A percentile compares a stretch with the other conserved stretches of the same genome.
These are phyloP conservation scores for Acephala macrosclerotiorum DNA, from an alignment of 2,329 filamentous ascomycete species.

Conservation along the genomic window DNA sequence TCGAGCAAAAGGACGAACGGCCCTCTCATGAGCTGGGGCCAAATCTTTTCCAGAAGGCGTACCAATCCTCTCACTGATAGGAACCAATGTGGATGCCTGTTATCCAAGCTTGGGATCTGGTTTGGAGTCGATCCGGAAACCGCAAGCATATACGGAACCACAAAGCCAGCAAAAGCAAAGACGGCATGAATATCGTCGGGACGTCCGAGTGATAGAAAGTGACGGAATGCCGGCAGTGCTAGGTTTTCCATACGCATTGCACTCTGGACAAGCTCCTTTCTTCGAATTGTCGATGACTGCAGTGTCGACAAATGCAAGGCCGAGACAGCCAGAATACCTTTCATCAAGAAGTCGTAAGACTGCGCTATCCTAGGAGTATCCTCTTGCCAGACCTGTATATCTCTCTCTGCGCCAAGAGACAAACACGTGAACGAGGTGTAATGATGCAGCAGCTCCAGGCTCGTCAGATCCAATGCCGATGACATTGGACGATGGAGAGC, in stretches of 20 bases:
- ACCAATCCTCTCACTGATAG: conserved; percentile 21
- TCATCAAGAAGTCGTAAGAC: conserved; percentile 29
- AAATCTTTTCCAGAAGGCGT: conserved; percentile 13
- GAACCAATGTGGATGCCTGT: conserved; percentile 31
- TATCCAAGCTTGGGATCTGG: conserved; percentile 18
- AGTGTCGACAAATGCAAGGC: conserved; percentile 37
- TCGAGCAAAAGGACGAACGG: conserved; percentile 23
- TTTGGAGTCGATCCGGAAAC: conserved; percentile 2
- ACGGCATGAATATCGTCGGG: conserved; percentile 21
- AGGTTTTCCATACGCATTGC: conserved; percentile 20
- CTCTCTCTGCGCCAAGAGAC: background rate
- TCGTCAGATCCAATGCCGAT: conserved; percentile 2
- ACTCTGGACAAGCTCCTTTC: conserved; percentile 16
- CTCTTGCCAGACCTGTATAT: conserved; percentile 24
- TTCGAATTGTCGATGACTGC: conserved; percentile 18
- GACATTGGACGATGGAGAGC: background rate
- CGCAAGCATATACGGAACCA: conserved; percentile 31
- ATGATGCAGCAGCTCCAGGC: conserved; percentile 18
- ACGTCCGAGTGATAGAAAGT: conserved; percentile 3
- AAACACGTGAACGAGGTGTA: conserved; percentile 8
- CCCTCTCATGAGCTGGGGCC: conserved; percentile 20
- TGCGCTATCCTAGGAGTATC: conserved; percentile 29
- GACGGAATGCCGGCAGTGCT: conserved; percentile 25
- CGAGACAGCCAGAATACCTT: conserved; percentile 41
- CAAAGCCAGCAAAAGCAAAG: conserved; percentile 29